A percentile compares a stretch with the other conserved stretches of the same genome.
Evolutionary conservation across 306 rosid genomes (phyloP).

Genomic region (Fagus crenata): DNA sequence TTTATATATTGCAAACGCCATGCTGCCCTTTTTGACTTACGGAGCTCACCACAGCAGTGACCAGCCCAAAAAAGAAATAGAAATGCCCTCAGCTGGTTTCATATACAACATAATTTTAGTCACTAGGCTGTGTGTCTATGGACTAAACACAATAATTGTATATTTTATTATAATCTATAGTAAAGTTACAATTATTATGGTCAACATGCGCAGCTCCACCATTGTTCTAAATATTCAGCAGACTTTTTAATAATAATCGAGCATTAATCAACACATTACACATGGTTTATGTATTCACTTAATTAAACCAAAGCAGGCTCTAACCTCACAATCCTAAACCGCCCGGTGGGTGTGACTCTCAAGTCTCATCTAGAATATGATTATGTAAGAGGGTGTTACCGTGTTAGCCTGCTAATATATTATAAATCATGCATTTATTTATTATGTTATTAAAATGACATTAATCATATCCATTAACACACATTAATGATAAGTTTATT

Average conservation of each 20-base stretch:
- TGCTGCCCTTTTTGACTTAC: slow-evolving; percentile 22
- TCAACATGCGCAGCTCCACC: slow-evolving; percentile 16
- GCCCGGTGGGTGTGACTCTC: background rate
- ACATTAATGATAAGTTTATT: too few relatives aligned
- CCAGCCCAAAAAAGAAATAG: background rate
- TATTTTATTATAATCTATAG: slow-evolving; percentile 8
- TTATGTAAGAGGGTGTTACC: too few relatives aligned
- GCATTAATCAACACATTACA: slow-evolving; percentile 4
- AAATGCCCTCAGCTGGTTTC: background rate
- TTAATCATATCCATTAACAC: too few relatives aligned
- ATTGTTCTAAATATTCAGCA: slow-evolving; percentile 1
- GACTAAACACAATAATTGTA: background rate
- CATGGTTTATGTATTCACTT: background rate
- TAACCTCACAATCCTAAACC: background rate
- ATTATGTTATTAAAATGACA: too few relatives aligned
- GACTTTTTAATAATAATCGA: background rate
- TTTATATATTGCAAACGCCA: slow-evolving; percentile 19
- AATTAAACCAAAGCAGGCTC: background rate
- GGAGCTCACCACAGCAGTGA: background rate
- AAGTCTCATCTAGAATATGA: too few relatives aligned
- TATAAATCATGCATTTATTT: too few relatives aligned
- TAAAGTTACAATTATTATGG: slow-evolving; percentile 32
- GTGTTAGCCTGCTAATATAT: too few relatives aligned
- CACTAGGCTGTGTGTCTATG: slow-evolving; percentile 2
- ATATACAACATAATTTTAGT: background rate